phyloP scores from a whole-genome alignment of 306 rosid species.

The Begonia fuchsioides region DNA sequence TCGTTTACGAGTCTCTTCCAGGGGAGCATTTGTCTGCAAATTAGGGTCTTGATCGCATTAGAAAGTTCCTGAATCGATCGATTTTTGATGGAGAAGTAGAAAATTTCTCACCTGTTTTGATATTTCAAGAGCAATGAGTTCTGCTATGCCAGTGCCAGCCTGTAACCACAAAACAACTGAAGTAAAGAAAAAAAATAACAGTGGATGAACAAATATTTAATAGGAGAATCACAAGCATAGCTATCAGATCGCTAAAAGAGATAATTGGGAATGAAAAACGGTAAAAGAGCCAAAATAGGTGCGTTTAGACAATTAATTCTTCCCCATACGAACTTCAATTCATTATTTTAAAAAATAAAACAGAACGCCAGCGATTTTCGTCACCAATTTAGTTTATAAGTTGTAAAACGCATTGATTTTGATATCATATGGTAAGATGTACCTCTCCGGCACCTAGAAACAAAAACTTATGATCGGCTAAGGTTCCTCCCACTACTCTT shows the following conservation, averaged over 20 bases:
- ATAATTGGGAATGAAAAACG: no score
- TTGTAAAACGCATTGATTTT: neutral
- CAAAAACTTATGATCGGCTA: slow-evolving; percentile 64
- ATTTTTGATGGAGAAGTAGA: neutral
- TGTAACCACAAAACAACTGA: slow-evolving; percentile 26
- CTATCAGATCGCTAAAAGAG: no score
- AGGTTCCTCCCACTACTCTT: slow-evolving; percentile 54
- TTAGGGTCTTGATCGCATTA: neutral
- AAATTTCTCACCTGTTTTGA: slow-evolving; percentile 56
- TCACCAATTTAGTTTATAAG: neutral
- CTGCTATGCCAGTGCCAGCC: slow-evolving; percentile 99
- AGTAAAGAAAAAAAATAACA: neutral
- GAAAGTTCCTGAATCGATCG: neutral
- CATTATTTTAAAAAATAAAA: no score
- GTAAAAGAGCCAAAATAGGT: no score
- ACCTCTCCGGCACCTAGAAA: slow-evolving; percentile 99
- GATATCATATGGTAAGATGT: slow-evolving; percentile 5
- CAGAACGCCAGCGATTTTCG: no score
- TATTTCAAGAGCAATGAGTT: slow-evolving; percentile 82
- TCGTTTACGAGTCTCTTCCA: slow-evolving; percentile 71
- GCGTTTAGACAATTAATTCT: no score
- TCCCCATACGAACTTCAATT: no score
- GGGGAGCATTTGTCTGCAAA: slow-evolving; percentile 59
- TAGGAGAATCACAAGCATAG: no score
- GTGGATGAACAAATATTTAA: neutral